Conservation (phyloP, 1,139 yeast genomes). For the Candida sp. region DNA sequence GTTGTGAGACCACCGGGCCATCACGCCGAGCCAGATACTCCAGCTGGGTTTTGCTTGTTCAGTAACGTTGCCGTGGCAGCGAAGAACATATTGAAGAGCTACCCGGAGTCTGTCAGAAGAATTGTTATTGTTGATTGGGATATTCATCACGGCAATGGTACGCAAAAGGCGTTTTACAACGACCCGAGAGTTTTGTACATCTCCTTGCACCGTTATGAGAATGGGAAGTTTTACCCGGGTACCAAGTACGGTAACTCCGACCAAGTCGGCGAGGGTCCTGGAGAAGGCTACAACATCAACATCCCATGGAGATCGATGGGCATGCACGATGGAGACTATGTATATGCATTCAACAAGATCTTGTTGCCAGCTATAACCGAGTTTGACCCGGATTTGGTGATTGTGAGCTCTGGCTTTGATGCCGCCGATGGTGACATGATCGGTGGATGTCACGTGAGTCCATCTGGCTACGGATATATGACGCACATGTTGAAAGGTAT, state of each 20-base stretch:
- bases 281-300: constrained; percentile 87
- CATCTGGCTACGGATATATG: constrained; percentile 97
- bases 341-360: constrained; percentile 89
- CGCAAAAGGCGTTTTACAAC: constrained; percentile 88
- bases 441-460: constrained; percentile 98
- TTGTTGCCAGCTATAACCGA: constrained; percentile 90
- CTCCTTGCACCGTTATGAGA: constrained; percentile 91
- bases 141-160: constrained; percentile 98
- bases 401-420: constrained; percentile 95
- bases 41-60: constrained; percentile 97
- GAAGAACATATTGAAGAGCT: constrained; percentile 75
- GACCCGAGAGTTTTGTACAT: constrained; percentile 93
- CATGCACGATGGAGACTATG: constrained; percentile 94
- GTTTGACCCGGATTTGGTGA: constrained; percentile 90
- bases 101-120: constrained; percentile 87
- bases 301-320: constrained; percentile 97
- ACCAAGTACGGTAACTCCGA: constrained; percentile 80
- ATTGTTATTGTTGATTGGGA: constrained; percentile 96
- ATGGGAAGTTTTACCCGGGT: constrained; percentile 95
- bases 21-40: constrained; percentile 97
- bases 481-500: constrained; percentile 88
- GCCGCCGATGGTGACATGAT: constrained; percentile 99
- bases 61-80: constrained; percentile 99
- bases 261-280: constrained; percentile 83
- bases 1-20: constrained; percentile 99